phyloP scores from a whole-genome alignment of 1,284 basidiomycete species.

The Golubevia pallescens region DNA sequence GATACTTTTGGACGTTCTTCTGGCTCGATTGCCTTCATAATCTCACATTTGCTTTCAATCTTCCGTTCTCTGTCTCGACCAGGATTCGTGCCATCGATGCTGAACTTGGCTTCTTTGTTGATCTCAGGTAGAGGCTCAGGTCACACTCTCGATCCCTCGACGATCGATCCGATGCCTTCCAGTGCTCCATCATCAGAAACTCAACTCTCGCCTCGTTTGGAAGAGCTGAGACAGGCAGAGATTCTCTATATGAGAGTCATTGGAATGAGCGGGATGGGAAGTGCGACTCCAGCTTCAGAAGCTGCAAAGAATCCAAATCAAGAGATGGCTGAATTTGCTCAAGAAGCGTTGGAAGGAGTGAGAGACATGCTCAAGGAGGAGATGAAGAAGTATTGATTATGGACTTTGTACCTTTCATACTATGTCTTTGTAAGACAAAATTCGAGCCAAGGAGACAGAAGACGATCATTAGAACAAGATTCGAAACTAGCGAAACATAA shows the following conservation, averaged over 20 bases:
- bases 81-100: conserved; percentile 22
- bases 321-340: background rate
- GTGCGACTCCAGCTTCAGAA: background rate
- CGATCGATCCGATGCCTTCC: background rate
- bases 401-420: too few species aligned
- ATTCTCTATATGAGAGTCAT: background rate
- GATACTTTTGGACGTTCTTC: background rate
- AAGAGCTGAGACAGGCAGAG: background rate
- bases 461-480: too few species aligned
- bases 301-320: background rate
- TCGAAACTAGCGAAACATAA: too few species aligned
- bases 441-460: too few species aligned
- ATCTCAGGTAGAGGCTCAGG: conserved; percentile 21
- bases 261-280: background rate
- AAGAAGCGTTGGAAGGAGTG: background rate
- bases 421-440: too few species aligned
- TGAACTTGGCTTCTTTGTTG: conserved; percentile 22
- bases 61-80: background rate
- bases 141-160: background rate
- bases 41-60: background rate
- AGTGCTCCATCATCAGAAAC: background rate
- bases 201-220: background rate
- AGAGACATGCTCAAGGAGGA: background rate
- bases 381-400: background rate
- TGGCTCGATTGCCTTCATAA: background rate